Conservation (phyloP, 1,139 yeast genomes). For the Schwanniomyces etchellsii region DNA sequence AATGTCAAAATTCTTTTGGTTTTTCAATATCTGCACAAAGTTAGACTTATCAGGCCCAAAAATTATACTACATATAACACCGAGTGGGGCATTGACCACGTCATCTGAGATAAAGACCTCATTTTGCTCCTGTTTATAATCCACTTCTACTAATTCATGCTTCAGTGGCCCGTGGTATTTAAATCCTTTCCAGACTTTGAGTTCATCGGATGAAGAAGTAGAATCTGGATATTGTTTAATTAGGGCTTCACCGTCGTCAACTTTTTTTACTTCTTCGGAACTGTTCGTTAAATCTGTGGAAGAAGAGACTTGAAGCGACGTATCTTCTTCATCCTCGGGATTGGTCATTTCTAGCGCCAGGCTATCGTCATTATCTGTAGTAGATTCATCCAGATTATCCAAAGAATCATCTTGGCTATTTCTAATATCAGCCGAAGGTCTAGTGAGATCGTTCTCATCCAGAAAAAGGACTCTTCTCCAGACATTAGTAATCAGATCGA, state of each 20-base stretch:
- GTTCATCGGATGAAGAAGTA: conserved; percentile 6
- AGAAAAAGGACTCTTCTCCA: conserved; percentile 46
- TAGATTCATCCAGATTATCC: conserved; percentile 6
- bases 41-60: conserved; percentile 72
- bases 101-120: conserved; percentile 66
- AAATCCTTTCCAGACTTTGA: conserved; percentile 25
- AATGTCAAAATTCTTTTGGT: conserved; percentile 70
- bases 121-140: conserved; percentile 46
- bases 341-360: neutral
- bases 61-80: conserved; percentile 62
- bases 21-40: conserved; percentile 47
- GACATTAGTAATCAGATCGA: conserved; percentile 53
- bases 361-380: conserved; percentile 2
- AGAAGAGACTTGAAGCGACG: neutral
- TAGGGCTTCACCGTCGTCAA: conserved; percentile 4
- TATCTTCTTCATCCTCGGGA: conserved; percentile 1
- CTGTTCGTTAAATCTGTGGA: conserved; percentile 5
- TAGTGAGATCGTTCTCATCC: conserved; percentile 3
- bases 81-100: conserved; percentile 68
- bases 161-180: conserved; percentile 33
- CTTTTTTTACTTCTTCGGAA: conserved; percentile 6
- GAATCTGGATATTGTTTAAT: conserved; percentile 3
- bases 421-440: neutral
- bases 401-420: conserved; percentile 4
- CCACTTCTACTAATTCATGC: conserved; percentile 32